Evolutionary conservation across 2,329 filamentous ascomycete genomes (phyloP).

Genomic region (Xylaria sp.): DNA sequence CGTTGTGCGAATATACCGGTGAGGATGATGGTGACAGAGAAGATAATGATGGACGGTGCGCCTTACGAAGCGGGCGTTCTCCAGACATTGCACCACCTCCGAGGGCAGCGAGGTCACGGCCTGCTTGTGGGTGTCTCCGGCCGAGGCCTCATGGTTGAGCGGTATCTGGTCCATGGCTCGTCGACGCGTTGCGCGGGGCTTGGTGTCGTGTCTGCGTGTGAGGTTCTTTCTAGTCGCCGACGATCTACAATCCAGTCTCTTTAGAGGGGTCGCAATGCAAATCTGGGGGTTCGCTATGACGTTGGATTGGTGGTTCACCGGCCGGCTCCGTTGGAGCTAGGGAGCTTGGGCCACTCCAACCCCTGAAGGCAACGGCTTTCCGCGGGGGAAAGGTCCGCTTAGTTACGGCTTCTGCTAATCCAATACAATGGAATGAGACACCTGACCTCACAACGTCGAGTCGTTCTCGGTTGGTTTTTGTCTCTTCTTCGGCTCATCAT

Average conservation of each 20-base stretch:
- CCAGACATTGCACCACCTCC: slow-evolving; percentile 87
- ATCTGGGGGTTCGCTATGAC: slow-evolving; percentile 17
- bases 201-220: slow-evolving; percentile 12
- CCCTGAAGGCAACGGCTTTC: slow-evolving; percentile 12
- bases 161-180: slow-evolving; percentile 64
- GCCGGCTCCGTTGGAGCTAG: not conserved
- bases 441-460: slow-evolving; percentile 10
- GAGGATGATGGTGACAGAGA: too few relatives aligned
- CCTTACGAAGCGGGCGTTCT: slow-evolving; percentile 91
- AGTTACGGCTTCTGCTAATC: slow-evolving; percentile 14
- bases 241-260: slow-evolving; percentile 15
- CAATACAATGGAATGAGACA: slow-evolving; percentile 10
- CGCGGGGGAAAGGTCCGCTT: slow-evolving; percentile 23
- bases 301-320: slow-evolving; percentile 8
- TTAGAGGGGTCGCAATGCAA: slow-evolving; percentile 18
- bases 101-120: slow-evolving; percentile 71
- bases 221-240: slow-evolving; percentile 1
- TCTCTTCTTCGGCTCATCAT: slow-evolving; percentile 1
- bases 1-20: too few relatives aligned
- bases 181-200: not conserved
- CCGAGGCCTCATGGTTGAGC: slow-evolving; percentile 75
- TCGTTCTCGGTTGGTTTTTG: slow-evolving; percentile 7
- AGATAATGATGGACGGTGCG: slow-evolving; percentile 9
- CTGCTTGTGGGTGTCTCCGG: slow-evolving; percentile 72
- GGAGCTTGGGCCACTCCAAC: not conserved